These are phyloP conservation scores for Gossypium turneri DNA, from an alignment of 345 rosid species.

Conservation along the genomic window DNA sequence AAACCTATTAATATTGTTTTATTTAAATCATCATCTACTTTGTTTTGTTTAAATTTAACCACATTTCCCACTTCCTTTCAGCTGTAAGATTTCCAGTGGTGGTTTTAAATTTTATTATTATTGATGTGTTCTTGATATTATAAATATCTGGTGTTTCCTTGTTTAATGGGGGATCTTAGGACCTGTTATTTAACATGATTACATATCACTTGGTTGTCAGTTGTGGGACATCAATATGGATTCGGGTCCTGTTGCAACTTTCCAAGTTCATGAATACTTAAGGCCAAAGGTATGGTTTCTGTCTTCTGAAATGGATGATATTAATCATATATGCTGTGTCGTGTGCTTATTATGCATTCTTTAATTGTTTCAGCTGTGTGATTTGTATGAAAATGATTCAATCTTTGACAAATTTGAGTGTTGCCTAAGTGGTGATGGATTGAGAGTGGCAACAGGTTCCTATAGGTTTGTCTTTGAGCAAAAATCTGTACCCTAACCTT, in stretches of 20 bases:
- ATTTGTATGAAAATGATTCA: constrained; percentile 93
- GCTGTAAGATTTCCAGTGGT: not conserved
- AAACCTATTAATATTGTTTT: not conserved
- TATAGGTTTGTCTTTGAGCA: constrained; percentile 58
- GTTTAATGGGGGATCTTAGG: not conserved
- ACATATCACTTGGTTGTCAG: constrained; percentile 25
- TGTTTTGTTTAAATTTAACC: not conserved
- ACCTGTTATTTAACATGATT: constrained; percentile 15
- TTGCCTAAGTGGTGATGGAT: constrained; percentile 89
- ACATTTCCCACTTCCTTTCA: not conserved
- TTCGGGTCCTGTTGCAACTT: constrained; percentile 92
- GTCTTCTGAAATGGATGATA: not conserved
- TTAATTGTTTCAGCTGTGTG: constrained; percentile 69
- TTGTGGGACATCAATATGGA: constrained; percentile 99
- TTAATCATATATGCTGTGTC: not conserved
- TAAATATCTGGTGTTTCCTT: not conserved
- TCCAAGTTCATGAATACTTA: constrained; percentile 89
- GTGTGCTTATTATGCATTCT: constrained; percentile 16
- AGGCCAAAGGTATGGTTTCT: constrained; percentile 69
- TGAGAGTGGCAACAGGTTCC: constrained; percentile 93
- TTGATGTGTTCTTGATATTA: not conserved
- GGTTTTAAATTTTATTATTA: not conserved
- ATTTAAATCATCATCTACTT: not conserved
- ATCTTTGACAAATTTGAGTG: constrained; percentile 98
- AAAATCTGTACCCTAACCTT: not conserved